phyloP scores from a whole-genome alignment of 2,329 filamentous ascomycete species.

The Pseudogymnoascus sp. region DNA sequence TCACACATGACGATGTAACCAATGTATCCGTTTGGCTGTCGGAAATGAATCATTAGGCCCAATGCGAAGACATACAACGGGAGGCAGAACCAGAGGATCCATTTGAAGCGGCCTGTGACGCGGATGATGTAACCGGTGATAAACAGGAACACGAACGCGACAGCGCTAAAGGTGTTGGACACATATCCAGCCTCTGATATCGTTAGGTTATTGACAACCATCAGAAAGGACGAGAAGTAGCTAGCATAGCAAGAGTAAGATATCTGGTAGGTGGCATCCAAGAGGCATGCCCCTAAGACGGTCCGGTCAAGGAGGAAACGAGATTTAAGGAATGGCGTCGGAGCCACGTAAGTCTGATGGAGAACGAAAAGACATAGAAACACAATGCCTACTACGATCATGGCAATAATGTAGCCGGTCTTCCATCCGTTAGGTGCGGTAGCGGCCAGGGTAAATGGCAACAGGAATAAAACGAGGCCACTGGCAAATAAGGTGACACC shows the following conservation, averaged over 20 bases:
- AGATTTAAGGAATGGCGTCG: constrained; percentile 34
- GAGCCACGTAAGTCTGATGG: constrained; percentile 39
- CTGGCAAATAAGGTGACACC: constrained; percentile 40
- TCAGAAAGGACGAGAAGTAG: constrained; percentile 14
- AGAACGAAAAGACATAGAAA: constrained; percentile 28
- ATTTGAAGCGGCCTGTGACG: constrained; percentile 43
- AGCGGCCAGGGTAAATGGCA: constrained; percentile 46
- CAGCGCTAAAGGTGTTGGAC: constrained; percentile 33
- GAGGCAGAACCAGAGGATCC: constrained; percentile 38
- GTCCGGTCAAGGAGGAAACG: constrained; percentile 28
- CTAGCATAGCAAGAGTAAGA: constrained; percentile 9
- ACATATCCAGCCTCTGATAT: constrained; percentile 22
- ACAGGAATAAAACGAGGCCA: constrained; percentile 43
- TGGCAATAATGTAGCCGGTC: constrained; percentile 36
- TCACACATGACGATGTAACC: constrained; percentile 47
- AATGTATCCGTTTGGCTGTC: constrained; percentile 39
- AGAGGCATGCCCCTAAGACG: constrained; percentile 21
- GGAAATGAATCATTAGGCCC: constrained; percentile 47
- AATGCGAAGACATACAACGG: constrained; percentile 43
- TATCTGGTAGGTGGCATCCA: constrained; percentile 15
- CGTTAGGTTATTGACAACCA: constrained; percentile 22
- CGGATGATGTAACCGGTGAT: constrained; percentile 39
- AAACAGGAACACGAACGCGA: constrained; percentile 37
- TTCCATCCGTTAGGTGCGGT: constrained; percentile 36
- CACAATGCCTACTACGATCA: constrained; percentile 41